Evolutionary conservation across 192 early-diverging fungal species (phyloP).

Genomic region (Mortierella alpina): DNA sequence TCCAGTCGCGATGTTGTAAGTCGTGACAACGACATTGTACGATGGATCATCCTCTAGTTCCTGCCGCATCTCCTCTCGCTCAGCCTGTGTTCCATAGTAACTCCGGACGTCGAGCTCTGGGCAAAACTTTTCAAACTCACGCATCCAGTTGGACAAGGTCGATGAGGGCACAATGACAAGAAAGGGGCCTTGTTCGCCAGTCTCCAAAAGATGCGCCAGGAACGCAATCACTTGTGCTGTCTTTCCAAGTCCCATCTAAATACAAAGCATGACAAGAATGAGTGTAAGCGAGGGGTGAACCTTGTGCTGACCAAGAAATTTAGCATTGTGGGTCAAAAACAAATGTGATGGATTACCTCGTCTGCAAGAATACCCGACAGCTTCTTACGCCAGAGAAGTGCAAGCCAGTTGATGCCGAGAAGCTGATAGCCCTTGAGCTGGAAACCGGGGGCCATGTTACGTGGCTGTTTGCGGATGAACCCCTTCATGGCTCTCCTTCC

Average conservation of each 20-base stretch:
- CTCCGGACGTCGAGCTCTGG: constrained; percentile 66
- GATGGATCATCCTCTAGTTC: constrained; percentile 61
- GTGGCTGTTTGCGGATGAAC: constrained; percentile 68
- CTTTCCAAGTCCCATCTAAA: constrained; percentile 92
- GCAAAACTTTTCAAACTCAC: constrained; percentile 82
- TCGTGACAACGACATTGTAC: constrained; percentile 82
- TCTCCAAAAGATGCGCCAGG: constrained; percentile 66
- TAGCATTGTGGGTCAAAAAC: background rate
- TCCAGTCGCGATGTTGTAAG: constrained; percentile 82
- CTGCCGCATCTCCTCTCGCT: constrained; percentile 64
- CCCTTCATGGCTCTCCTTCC: constrained; percentile 51
- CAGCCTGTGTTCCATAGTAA: constrained; percentile 72
- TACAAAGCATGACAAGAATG: background rate
- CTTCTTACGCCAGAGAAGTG: constrained; percentile 73
- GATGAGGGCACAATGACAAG: constrained; percentile 90
- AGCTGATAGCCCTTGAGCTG: constrained; percentile 87
- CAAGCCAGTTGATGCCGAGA: constrained; percentile 89
- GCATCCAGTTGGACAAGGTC: constrained; percentile 91
- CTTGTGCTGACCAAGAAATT: background rate
- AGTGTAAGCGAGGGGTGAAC: background rate
- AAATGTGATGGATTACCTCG: constrained; percentile 41
- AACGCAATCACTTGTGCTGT: constrained; percentile 92
- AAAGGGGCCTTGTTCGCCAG: constrained; percentile 70
- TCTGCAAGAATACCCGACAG: constrained; percentile 84
- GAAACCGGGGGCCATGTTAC: constrained; percentile 68